phyloP scores from a whole-genome alignment of 169 alveolate genomes.

The Cystoisospora suis region DNA sequence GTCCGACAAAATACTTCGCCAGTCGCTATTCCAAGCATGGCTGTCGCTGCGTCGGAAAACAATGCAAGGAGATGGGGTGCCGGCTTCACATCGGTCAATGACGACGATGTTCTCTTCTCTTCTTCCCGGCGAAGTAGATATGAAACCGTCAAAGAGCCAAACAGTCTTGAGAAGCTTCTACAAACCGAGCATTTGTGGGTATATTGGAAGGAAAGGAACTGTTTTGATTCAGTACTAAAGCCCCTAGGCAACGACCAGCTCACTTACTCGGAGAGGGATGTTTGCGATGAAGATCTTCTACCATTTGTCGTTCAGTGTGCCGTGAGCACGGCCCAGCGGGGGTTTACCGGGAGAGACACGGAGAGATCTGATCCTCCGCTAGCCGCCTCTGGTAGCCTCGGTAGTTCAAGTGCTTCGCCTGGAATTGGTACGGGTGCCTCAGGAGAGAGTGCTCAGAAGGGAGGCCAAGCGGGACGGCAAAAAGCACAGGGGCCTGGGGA shows the following conservation, averaged over 20 bases:
- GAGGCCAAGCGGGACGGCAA: too few relatives aligned
- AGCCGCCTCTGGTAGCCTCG: too few relatives aligned
- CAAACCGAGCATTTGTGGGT: conserved; percentile 32
- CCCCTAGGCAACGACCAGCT: neutral
- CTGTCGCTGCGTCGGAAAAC: neutral
- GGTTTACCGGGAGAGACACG: too few relatives aligned
- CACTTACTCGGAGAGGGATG: neutral
- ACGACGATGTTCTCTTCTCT: too few relatives aligned
- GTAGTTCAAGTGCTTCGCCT: too few relatives aligned
- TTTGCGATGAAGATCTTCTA: neutral
- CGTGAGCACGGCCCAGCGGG: neutral
- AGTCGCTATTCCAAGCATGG: neutral
- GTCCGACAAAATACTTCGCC: neutral
- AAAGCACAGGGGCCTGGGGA: too few relatives aligned
- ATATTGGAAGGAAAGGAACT: neutral
- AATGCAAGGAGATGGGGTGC: too few relatives aligned
- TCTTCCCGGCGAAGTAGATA: neutral
- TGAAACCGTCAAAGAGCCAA: neutral
- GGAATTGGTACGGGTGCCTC: too few relatives aligned
- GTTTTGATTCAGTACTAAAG: neutral
- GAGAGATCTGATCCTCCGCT: too few relatives aligned
- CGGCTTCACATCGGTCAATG: too few relatives aligned
- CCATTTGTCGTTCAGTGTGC: conserved; percentile 31
- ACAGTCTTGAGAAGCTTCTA: conserved; percentile 2
- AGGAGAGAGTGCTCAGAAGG: neutral